phyloP scores from a whole-genome alignment of 75 land plant genomes.

The Picea glauca region DNA sequence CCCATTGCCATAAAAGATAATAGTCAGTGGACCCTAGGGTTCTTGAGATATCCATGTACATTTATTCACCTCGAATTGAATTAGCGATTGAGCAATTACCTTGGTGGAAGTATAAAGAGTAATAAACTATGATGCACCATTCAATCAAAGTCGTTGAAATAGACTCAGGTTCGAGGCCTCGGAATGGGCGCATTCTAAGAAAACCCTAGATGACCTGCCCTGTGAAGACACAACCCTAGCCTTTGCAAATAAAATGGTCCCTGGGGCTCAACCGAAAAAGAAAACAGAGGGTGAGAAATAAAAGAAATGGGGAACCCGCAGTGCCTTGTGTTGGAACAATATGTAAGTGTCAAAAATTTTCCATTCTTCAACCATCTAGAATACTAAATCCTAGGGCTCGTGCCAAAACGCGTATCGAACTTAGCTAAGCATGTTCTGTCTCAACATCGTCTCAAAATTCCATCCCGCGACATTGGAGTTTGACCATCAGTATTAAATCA shows the following conservation, averaged over 20 bases:
- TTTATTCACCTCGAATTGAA: neutral
- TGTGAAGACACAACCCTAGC: neutral
- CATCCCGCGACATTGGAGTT: neutral
- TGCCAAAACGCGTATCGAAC: too few species aligned
- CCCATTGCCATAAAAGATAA: neutral
- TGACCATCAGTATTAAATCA: too few species aligned
- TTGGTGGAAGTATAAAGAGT: neutral
- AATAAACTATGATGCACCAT: neutral
- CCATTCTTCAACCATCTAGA: too few species aligned
- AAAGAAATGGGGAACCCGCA: neutral
- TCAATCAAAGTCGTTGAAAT: neutral
- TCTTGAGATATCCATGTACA: neutral
- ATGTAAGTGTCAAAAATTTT: too few species aligned
- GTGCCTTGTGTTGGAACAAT: too few species aligned
- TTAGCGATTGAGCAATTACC: neutral
- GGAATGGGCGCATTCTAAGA: neutral
- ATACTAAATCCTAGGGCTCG: too few species aligned
- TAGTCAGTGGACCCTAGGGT: neutral
- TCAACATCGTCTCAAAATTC: neutral
- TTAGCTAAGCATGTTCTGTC: too few species aligned
- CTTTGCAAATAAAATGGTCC: neutral
- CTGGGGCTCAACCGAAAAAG: neutral
- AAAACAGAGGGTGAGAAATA: neutral
- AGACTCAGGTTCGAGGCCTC: neutral
- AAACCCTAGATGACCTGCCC: neutral